Conservation (phyloP, 2,329 filamentous ascomycete species). For the Fusarium nodosum region DNA sequence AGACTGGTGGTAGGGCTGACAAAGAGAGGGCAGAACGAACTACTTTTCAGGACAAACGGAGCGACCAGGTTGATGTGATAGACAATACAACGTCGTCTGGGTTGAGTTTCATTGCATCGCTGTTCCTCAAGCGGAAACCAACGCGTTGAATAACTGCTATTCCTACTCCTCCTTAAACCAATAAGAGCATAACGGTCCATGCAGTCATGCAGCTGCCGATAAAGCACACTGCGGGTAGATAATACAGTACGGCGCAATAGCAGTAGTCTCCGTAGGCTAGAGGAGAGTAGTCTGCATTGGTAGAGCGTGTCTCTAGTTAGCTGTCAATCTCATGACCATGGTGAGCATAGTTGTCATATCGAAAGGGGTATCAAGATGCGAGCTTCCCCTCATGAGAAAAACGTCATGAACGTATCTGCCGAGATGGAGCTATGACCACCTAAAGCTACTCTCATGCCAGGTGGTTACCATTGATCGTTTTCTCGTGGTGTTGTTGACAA, state of each 20-base stretch:
- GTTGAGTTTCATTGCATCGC: conserved; percentile 1
- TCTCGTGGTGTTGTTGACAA: conserved; percentile 2
- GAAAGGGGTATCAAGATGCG: conserved; percentile 45
- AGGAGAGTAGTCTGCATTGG: neutral
- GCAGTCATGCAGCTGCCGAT: conserved; percentile 43
- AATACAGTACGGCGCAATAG: neutral
- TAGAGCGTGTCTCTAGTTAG: neutral
- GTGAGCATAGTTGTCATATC: conserved; percentile 11
- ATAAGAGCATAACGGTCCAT: conserved; percentile 20
- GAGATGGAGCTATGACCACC: conserved; percentile 32
- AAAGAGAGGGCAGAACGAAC: neutral
- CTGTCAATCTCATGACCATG: conserved; percentile 24
- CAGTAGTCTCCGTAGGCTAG: conserved; percentile 6
- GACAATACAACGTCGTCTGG: neutral
- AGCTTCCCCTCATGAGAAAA: conserved; percentile 12
- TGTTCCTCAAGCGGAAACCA: conserved; percentile 3
- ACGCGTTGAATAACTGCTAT: conserved; percentile 7
- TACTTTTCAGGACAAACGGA: neutral
- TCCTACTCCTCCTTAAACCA: conserved; percentile 9
- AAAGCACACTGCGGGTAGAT: conserved; percentile 39
- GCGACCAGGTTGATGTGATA: neutral
- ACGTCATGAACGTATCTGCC: conserved; percentile 27
- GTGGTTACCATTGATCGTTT: neutral
- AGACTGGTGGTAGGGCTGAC: conserved; percentile 36
- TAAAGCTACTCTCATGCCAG: conserved; percentile 1